A percentile compares a stretch with the other conserved stretches of the same genome.
These are phyloP conservation scores for Babesia sp. DNA, from an alignment of 169 alveolate species.

Conservation along the genomic window DNA sequence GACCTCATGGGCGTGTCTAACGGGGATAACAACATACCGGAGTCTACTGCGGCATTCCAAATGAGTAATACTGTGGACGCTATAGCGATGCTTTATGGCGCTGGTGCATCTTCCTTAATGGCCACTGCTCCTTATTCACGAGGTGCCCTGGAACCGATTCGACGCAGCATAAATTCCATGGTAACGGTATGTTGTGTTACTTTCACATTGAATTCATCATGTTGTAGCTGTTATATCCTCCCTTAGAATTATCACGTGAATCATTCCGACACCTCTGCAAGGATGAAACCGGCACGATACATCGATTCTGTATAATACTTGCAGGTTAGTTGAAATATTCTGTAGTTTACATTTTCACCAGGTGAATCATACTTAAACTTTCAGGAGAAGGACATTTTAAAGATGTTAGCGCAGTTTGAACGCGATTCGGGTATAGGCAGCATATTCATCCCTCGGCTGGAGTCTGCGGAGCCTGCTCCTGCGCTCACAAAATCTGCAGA, in stretches of 20 bases:
- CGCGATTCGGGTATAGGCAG: conserved; percentile 8
- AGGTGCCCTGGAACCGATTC: neutral
- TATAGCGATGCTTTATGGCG: conserved; percentile 5
- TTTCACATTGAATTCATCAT: neutral
- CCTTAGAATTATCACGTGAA: conserved; percentile 10
- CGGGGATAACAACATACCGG: conserved; percentile 1
- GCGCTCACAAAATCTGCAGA: conserved; percentile 16
- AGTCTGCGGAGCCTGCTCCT: neutral
- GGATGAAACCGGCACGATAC: neutral
- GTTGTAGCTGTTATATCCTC: conserved; percentile 7
- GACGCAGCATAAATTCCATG: conserved; percentile 3
- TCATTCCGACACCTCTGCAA: neutral
- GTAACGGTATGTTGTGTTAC: neutral
- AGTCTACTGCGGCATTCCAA: neutral
- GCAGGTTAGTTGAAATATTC: neutral
- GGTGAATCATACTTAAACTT: neutral
- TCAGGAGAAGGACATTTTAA: conserved; percentile 1
- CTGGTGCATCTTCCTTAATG: neutral
- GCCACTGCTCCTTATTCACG: conserved; percentile 11
- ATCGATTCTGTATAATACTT: conserved; percentile 12
- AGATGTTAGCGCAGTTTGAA: neutral
- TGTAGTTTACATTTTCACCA: neutral
- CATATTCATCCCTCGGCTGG: neutral
- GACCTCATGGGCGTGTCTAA: conserved; percentile 6
- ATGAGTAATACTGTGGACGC: neutral